Evolutionary conservation across 306 rosid species (phyloP), one percentile per base, ranked within the genome.

Genomic region (Begonia loranthoides): DNA sequence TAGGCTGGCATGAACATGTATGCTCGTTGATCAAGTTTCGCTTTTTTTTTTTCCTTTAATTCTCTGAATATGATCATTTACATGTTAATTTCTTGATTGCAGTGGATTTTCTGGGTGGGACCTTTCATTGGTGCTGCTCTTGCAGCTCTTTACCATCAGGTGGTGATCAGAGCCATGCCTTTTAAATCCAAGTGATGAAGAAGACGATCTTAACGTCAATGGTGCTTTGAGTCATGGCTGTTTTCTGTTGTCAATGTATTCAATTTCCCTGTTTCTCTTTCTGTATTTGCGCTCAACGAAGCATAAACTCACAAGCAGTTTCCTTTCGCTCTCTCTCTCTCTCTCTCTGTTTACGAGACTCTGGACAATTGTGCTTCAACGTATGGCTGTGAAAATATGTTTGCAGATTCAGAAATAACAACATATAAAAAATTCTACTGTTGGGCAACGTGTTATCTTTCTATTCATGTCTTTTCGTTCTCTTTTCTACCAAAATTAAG

Each of bases 61-160:
- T 28, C 3, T 28, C 6, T 7, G 36, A 28, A 28, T 28, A 28
- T 7, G 36, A 28, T 28, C 8, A 28, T 28, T 28, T 7, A 28
- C 36, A 7, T 28, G 36, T 0, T 28, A 28, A 28, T 28, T 28
- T 28, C 36, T 28, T 43, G 47, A 43, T 52, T 51, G 60, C 74
- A 77, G 83, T 77, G 83, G 83, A 66, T 77, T 38, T 77, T 77
- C 76, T 77, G 83, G 83, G 79, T 77, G 12, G 83, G 83, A 49
- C 83, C 83, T 1, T 77, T 77, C 69, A 54, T 70, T 14, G 83
- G 83, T 0, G 83, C 83, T 53, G 83, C 76, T 41, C 75, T 77
- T 1, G 83, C 83, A 41, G 83, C 83, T 48, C 45, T 77, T 5
- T 77, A 77, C 72, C 83, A 73, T 55, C 66, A 55, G 47, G 83